Percentiles rank a stretch among this genome's conserved stretches.
Conservation (phyloP, 345 rosid genomes). For the Erodium maritimum region DNA sequence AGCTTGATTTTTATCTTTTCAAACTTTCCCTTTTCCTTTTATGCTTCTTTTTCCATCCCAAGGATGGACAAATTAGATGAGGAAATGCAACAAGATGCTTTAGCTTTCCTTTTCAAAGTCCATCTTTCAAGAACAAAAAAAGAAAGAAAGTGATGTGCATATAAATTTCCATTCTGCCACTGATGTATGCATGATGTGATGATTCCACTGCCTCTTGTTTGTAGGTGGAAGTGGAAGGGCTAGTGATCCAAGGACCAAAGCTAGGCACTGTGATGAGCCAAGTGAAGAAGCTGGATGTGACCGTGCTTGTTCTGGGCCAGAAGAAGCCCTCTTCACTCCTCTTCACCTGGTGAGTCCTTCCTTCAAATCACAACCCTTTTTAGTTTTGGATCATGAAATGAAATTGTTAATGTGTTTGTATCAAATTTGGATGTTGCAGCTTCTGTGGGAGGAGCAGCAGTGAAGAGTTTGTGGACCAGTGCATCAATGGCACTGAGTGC, state of each 20-base stretch:
- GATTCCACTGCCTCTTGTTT: not conserved
- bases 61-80: not conserved
- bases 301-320: conserved; percentile 84
- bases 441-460: conserved; percentile 56
- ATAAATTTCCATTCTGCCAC: not conserved
- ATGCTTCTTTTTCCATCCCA: not conserved
- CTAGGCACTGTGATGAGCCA: conserved; percentile 71
- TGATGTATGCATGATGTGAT: conserved; percentile 1
- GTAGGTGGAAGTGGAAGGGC: conserved; percentile 85
- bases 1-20: conserved; percentile 1
- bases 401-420: not conserved
- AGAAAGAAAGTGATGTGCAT: not conserved
- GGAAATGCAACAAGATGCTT: not conserved
- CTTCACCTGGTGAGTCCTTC: conserved; percentile 49
- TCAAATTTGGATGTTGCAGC: conserved; percentile 22
- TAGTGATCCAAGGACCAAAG: conserved; percentile 86
- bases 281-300: conserved; percentile 83
- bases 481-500: conserved; percentile 72
- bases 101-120: not conserved
- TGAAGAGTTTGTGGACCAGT: conserved; percentile 69
- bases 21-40: conserved; percentile 2
- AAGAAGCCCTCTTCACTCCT: conserved; percentile 48
- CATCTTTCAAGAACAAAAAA: not conserved
- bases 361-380: not conserved
- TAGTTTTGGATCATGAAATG: no score